phyloP scores from a whole-genome alignment of 768 basidiomycete genomes.

The Dentipellis fragilis region DNA sequence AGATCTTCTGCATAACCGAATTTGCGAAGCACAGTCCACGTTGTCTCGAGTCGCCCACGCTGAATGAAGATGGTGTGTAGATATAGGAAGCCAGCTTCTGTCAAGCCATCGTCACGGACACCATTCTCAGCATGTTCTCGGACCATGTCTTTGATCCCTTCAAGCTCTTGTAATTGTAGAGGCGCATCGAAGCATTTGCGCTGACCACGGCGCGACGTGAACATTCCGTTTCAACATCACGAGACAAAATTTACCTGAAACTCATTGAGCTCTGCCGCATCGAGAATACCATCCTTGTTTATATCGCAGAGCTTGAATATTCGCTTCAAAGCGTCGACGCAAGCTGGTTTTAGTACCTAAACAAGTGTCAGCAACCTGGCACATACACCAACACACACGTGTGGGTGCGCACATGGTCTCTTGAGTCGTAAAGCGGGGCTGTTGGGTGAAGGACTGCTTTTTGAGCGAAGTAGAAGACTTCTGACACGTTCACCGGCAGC shows the following conservation, averaged over 20 bases:
- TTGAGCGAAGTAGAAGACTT: conserved; percentile 97
- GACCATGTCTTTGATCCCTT: conserved; percentile 93
- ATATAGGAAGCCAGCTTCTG: conserved; percentile 87
- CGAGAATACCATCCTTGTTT: conserved; percentile 89
- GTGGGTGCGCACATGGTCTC: conserved; percentile 73
- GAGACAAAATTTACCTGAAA: conserved; percentile 61
- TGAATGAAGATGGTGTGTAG: conserved; percentile 97
- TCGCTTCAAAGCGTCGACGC: conserved; percentile 74
- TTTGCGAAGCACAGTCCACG: conserved; percentile 91
- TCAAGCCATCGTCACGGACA: conserved; percentile 72
- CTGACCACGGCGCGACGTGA: conserved; percentile 26
- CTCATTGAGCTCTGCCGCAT: conserved; percentile 87
- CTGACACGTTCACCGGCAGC: conserved; percentile 83
- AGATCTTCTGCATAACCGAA: conserved; percentile 97
- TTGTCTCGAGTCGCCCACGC: conserved; percentile 89
- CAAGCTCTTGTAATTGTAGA: conserved; percentile 84
- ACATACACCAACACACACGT: neutral
- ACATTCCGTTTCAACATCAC: no score
- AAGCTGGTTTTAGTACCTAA: conserved; percentile 88
- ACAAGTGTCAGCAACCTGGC: conserved; percentile 3
- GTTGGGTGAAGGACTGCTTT: conserved; percentile 96
- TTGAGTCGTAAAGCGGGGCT: conserved; percentile 91
- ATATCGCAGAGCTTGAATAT: conserved; percentile 96
- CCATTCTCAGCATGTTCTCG: conserved; percentile 66
- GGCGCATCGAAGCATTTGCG: conserved; percentile 94